Percentiles rank a stretch among this genome's conserved stretches.
These are phyloP conservation scores for Aspergillus pseudotamarii DNA, from an alignment of 2,329 filamentous ascomycete genomes.

Conservation along the genomic window DNA sequence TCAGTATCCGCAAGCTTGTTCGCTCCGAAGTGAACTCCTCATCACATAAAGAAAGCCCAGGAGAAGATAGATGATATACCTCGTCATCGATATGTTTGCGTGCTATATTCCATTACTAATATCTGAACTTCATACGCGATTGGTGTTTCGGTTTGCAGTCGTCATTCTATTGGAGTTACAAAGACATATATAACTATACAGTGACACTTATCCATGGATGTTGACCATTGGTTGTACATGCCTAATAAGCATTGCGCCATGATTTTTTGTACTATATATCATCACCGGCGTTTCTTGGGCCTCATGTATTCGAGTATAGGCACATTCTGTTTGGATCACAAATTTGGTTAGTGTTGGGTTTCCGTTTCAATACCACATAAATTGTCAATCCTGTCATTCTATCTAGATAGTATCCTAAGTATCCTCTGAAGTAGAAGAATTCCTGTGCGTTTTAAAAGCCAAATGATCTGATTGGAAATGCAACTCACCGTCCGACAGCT, in stretches of 20 bases:
- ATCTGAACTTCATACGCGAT: not conserved
- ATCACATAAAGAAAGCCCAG: not conserved
- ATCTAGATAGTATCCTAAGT: not conserved
- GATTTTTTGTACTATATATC: not conserved
- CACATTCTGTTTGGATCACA: not conserved
- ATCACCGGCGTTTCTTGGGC: not conserved
- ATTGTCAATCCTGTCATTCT: not conserved
- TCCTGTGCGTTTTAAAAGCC: too few species aligned
- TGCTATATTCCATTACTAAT: not conserved
- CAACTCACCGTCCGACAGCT: not conserved
- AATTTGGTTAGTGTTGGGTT: not conserved
- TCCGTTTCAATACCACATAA: not conserved
- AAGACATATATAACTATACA: not conserved
- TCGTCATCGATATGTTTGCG: not conserved
- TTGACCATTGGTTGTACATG: not conserved
- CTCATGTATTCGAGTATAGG: not conserved
- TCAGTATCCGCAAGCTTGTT: constrained; percentile 34
- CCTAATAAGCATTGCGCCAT: not conserved
- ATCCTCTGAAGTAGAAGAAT: too few species aligned
- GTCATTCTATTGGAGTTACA: not conserved
- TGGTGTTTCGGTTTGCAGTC: not conserved
- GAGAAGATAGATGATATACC: not conserved
- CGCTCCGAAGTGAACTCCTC: not conserved
- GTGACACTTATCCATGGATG: not conserved
- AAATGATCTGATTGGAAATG: not conserved